phyloP scores from a whole-genome alignment of 179 eudicot species.

The Camellia oleifera region DNA sequence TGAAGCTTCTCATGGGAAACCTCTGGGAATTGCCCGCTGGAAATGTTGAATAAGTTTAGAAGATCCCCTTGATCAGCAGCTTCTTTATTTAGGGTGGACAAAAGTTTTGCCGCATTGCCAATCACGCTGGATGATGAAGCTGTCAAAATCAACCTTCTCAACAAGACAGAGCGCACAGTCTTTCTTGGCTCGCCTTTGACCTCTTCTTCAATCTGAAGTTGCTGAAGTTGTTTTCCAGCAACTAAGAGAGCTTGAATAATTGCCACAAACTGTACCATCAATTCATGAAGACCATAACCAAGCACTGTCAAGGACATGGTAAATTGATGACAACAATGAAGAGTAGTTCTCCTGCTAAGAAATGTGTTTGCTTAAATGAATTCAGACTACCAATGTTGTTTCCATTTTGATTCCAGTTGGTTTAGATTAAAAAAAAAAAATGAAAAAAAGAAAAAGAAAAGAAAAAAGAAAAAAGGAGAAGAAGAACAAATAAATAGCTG shows the following conservation, averaged over 20 bases:
- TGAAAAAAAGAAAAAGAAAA: not conserved
- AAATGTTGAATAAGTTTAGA: conserved; percentile 51
- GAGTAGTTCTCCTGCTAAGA: not conserved
- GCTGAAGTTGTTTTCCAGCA: conserved; percentile 76
- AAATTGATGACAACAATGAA: conserved; percentile 3
- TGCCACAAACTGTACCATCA: conserved; percentile 65
- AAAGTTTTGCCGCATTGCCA: conserved; percentile 53
- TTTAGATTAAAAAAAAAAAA: not conserved
- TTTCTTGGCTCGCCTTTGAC: conserved; percentile 15
- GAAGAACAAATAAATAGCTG: not conserved
- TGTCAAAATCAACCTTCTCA: conserved; percentile 64
- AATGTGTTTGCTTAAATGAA: not conserved
- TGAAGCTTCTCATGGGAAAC: conserved; percentile 31
- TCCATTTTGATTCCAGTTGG: not conserved
- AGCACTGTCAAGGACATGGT: conserved; percentile 1
- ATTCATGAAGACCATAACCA: conserved; percentile 17
- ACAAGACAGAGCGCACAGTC: conserved; percentile 48
- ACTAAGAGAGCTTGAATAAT: conserved; percentile 70
- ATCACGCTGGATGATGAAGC: conserved; percentile 73
- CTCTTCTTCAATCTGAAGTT: conserved; percentile 46
- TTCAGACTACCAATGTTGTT: not conserved
- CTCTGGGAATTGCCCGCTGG: conserved; percentile 68
- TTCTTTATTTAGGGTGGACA: conserved; percentile 74
- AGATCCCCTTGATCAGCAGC: conserved; percentile 79
- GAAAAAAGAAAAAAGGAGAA: too few relatives aligned